These are phyloP conservation scores for Hydrangea macrophylla DNA, from an alignment of 148 eudicot species.

Conservation along the genomic window DNA sequence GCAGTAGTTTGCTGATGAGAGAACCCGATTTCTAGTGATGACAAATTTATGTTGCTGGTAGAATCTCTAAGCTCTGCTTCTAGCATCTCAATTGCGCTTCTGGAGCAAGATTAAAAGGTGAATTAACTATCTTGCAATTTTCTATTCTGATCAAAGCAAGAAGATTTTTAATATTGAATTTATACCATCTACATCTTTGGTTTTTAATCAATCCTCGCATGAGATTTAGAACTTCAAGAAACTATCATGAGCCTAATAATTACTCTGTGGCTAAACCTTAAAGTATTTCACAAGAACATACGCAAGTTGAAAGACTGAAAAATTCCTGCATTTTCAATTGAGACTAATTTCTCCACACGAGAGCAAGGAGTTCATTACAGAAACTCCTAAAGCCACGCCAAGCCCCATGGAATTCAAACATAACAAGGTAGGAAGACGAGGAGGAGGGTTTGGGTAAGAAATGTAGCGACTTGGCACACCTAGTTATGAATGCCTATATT, in stretches of 20 bases:
- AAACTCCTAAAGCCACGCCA: neutral
- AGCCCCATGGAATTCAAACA: too few relatives aligned
- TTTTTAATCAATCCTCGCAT: neutral
- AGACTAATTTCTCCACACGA: neutral
- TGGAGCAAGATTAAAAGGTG: slow-evolving; percentile 22
- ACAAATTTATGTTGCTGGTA: slow-evolving; percentile 18
- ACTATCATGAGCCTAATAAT: neutral
- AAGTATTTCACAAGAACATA: neutral
- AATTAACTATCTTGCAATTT: slow-evolving; percentile 4
- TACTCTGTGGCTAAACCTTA: neutral
- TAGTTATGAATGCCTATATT: neutral
- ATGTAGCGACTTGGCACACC: too few relatives aligned
- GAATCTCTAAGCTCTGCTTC: slow-evolving; percentile 64
- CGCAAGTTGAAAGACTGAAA: neutral
- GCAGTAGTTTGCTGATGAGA: slow-evolving; percentile 42
- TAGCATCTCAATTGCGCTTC: slow-evolving; percentile 87
- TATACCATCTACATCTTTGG: neutral
- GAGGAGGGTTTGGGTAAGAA: neutral
- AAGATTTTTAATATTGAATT: too few relatives aligned
- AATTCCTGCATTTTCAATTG: neutral
- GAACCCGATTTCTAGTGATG: slow-evolving; percentile 23
- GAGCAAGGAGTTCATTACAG: neutral
- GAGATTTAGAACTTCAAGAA: neutral
- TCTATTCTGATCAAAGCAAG: neutral
- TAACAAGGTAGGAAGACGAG: too few relatives aligned